Conservation (phyloP, 2,329 filamentous ascomycete genomes). For the Aspergillus ochraceus region DNA sequence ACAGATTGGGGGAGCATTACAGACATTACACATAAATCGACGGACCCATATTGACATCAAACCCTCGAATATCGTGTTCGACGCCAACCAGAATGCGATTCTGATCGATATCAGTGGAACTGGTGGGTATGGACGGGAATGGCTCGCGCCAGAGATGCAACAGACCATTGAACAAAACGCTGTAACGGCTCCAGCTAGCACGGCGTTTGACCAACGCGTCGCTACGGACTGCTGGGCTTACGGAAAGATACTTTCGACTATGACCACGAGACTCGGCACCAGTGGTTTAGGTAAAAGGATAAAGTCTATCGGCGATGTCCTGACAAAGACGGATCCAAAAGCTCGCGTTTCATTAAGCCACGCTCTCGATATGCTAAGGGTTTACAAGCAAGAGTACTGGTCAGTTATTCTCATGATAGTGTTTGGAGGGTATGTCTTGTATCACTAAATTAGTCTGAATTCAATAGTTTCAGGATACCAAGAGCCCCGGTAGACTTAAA, state of each 20-base stretch:
- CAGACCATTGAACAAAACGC: neutral
- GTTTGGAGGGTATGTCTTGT: neutral
- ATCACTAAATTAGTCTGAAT: no score
- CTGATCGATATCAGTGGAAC: slow-evolving; percentile 23
- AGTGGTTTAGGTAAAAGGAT: neutral
- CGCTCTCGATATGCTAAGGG: neutral
- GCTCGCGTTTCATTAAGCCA: neutral
- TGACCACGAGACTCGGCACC: neutral
- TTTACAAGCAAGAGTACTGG: neutral
- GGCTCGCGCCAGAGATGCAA: slow-evolving; percentile 19
- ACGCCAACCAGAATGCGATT: slow-evolving; percentile 15
- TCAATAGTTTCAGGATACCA: neutral
- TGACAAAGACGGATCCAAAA: slow-evolving; percentile 1
- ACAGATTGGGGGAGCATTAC: slow-evolving; percentile 12
- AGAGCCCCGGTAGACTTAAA: no score
- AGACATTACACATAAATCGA: slow-evolving; percentile 6
- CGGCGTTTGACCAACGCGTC: neutral
- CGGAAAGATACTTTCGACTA: slow-evolving; percentile 1
- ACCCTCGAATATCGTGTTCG: slow-evolving; percentile 20
- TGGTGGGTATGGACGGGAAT: slow-evolving; percentile 14
- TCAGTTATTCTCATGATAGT: neutral
- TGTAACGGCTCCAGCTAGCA: neutral
- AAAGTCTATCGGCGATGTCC: neutral
- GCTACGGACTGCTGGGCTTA: slow-evolving; percentile 6
- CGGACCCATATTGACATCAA: slow-evolving; percentile 23